These are phyloP conservation scores for Arthrinium puccinioides DNA, from an alignment of 2,329 filamentous ascomycete species.

Conservation along the genomic window DNA sequence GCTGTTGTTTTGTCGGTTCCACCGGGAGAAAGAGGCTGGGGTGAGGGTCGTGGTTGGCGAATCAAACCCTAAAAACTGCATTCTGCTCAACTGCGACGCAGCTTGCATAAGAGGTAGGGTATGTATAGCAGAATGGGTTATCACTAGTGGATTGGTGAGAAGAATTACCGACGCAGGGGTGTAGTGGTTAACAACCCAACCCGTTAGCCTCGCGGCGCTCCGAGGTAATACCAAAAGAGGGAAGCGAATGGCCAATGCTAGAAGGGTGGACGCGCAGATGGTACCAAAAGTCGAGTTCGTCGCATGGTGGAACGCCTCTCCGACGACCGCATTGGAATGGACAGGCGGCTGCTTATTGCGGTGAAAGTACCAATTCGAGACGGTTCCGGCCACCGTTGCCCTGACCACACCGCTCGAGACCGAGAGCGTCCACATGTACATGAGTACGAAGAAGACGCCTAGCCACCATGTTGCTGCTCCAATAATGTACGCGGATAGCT, in stretches of 20 bases:
- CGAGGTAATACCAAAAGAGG: conserved; percentile 79
- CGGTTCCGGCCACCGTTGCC: conserved; percentile 85
- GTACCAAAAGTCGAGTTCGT: conserved; percentile 84
- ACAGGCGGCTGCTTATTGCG: conserved; percentile 73
- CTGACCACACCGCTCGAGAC: conserved; percentile 85
- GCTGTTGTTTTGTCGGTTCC: conserved; percentile 34
- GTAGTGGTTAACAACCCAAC: conserved; percentile 69
- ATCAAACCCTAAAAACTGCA: conserved; percentile 70
- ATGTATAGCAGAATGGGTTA: conserved; percentile 92
- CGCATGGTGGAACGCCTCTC: conserved; percentile 75
- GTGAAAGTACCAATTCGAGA: conserved; percentile 99
- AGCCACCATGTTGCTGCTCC: conserved; percentile 91
- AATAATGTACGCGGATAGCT: conserved; percentile 64
- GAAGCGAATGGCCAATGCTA: conserved; percentile 73
- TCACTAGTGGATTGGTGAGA: conserved; percentile 81
- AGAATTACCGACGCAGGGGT: conserved; percentile 80
- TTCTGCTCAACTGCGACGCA: conserved; percentile 71
- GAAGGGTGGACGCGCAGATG: conserved; percentile 78
- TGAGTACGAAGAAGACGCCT: conserved; percentile 81
- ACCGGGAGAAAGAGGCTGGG: conserved; percentile 40
- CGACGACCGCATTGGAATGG: conserved; percentile 72
- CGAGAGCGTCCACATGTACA: conserved; percentile 92
- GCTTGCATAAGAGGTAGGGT: conserved; percentile 74
- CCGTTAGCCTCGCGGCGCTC: conserved; percentile 56
- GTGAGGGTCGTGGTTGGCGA: conserved; percentile 68